Evolutionary conservation across 2,329 filamentous ascomycete genomes (phyloP).

Genomic region (Venturia pyrina): DNA sequence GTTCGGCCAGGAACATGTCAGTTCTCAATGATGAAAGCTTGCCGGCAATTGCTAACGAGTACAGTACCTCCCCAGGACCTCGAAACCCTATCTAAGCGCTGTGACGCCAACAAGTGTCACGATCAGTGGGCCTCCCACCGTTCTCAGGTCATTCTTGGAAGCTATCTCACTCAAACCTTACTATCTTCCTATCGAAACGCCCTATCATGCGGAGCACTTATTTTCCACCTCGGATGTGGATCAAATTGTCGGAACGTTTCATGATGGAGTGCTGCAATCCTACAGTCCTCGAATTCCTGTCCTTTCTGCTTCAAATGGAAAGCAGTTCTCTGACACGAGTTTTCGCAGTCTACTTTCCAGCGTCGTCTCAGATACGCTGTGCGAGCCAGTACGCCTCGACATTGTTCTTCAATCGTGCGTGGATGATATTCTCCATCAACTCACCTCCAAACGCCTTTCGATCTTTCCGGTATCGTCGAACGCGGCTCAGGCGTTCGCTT

Average conservation of each 20-base stretch:
- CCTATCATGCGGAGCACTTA: conserved; percentile 23
- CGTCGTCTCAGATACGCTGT: neutral
- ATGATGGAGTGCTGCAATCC: neutral
- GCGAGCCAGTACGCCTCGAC: neutral
- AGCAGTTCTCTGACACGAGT: neutral
- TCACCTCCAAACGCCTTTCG: neutral
- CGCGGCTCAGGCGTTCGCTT: neutral
- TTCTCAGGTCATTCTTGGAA: conserved; percentile 19
- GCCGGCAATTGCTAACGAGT: neutral
- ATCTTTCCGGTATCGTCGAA: neutral
- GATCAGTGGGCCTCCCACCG: conserved; percentile 23
- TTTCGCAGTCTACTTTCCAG: neutral
- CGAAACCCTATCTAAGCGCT: neutral
- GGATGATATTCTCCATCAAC: neutral
- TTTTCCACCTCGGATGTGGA: conserved; percentile 21
- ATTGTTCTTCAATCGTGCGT: neutral
- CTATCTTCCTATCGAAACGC: conserved; percentile 14
- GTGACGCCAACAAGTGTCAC: conserved; percentile 1
- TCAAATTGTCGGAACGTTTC: conserved; percentile 16
- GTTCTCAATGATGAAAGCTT: neutral
- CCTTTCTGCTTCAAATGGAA: neutral
- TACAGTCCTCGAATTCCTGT: neutral
- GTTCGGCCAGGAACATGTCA: neutral
- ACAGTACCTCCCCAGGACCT: conserved; percentile 9
- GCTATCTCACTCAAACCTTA: conserved; percentile 18